phyloP scores from a whole-genome alignment of 805 yeast genomes.

The Candida loeiensis region DNA sequence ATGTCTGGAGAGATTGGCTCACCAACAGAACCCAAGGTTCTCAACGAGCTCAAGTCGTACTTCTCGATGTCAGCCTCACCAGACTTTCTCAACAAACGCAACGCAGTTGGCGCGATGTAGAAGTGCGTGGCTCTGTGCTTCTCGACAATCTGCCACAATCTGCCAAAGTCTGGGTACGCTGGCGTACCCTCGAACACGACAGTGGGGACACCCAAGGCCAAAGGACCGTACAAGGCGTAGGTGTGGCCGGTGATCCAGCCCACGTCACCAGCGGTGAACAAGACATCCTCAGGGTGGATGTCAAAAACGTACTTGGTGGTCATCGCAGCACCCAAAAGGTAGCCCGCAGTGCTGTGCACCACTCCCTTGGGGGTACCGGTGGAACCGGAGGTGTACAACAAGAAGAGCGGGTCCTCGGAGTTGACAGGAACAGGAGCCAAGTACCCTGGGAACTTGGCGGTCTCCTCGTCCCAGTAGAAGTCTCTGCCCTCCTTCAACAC shows the following conservation, averaged over 20 bases:
- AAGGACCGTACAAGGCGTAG: conserved; percentile 78
- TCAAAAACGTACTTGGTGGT: conserved; percentile 77
- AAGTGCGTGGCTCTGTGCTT: conserved; percentile 71
- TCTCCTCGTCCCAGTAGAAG: conserved; percentile 73
- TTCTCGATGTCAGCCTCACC: conserved; percentile 62
- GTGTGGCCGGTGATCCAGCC: conserved; percentile 94
- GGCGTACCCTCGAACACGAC: conserved; percentile 86
- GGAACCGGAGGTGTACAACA: conserved; percentile 82
- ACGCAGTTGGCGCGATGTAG: conserved; percentile 82
- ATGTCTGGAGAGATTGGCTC: conserved; percentile 84
- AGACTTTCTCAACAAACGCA: conserved; percentile 70
- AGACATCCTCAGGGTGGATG: conserved; percentile 65
- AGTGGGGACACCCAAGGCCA: conserved; percentile 71
- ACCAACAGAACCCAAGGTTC: conserved; percentile 80
- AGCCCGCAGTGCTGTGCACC: conserved; percentile 79
- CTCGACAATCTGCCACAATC: conserved; percentile 78
- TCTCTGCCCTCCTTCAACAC: conserved; percentile 57
- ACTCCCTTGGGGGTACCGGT: conserved; percentile 90
- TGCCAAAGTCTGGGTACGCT: conserved; percentile 73
- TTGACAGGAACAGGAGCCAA: conserved; percentile 70
- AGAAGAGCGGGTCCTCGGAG: conserved; percentile 78
- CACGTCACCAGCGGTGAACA: conserved; percentile 86
- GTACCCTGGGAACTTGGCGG: conserved; percentile 62
- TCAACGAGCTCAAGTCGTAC: conserved; percentile 59
- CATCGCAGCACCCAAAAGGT: conserved; percentile 65